Evolutionary conservation across 208 protist species (phyloP), one percentile per base, ranked within the genome.

Genomic region (Naegleria fowleri): DNA sequence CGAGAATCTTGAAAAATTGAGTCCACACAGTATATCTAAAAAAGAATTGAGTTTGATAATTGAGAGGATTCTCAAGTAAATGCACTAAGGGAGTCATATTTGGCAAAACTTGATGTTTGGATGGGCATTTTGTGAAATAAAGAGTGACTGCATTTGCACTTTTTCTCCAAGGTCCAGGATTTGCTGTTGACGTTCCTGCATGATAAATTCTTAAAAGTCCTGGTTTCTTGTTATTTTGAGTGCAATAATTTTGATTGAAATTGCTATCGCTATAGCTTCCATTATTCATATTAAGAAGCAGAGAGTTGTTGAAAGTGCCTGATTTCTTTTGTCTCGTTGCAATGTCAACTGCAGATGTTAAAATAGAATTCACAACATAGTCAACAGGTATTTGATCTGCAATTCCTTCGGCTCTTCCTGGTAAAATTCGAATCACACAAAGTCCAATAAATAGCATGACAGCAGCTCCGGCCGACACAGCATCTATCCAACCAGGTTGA

Each of bases 401-500:
- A 79, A 79, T 79, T 36, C 25, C 13, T 11, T 79, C 67, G 29
- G 19, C 19, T 79, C 25, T 79, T 36, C 67, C 67, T 36, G 67
- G 67, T 5, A 79, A 36, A 36, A 79, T 9, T 79, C 67, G 19
- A 11, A 79, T 36, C 19, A 79, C 67, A 33, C 67, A 29, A 7
- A 79, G 29, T n/a, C 67, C 67, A 79, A 79, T 79, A 79, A 79
- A 79, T 79, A 79, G 36, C 6, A 36, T 36, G 7, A 79, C 67
- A 79, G 67, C 67, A 36, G 67, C 67, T 39, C 95, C 95, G 16
- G 96, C 96, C 51, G 94, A 96, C 79, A 97, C 92, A 22, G 94
- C 94, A 91, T 97, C 96, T 59, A 96, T 94, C 96, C 96, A 97
- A 19, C 96, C 96, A 9, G 95, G 95, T 67, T 95, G 93, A 29